phyloP scores from a whole-genome alignment of 257 asterid species.

The Solanum paucissectum region DNA sequence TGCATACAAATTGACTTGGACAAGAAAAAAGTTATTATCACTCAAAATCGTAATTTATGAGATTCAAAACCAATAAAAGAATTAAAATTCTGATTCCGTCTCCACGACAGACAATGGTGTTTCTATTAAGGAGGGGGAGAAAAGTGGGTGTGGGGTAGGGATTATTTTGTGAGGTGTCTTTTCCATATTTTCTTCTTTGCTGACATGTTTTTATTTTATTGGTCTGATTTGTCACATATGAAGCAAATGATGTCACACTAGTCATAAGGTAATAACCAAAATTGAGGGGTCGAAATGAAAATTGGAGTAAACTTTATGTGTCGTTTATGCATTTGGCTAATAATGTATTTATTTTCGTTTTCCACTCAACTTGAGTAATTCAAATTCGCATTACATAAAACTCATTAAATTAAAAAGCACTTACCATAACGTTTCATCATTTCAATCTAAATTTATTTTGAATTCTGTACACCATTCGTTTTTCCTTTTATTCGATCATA shows the following conservation, averaged over 20 bases:
- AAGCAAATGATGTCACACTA: background rate
- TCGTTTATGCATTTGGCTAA: background rate
- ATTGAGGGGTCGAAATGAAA: background rate
- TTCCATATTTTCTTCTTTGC: background rate
- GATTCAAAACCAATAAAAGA: too few species aligned
- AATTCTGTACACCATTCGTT: fast-evolving
- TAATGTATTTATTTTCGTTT: background rate
- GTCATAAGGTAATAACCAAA: background rate
- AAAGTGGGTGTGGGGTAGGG: background rate
- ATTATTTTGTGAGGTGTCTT: background rate
- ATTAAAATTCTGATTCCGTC: background rate
- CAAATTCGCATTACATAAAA: fast-evolving
- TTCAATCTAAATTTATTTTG: background rate
- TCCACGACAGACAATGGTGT: too few species aligned
- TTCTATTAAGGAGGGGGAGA: background rate
- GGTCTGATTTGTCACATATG: background rate
- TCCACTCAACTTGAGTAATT: background rate
- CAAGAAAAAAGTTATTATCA: too few species aligned
- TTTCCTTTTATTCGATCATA: too few species aligned
- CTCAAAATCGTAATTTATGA: background rate
- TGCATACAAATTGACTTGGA: too few species aligned
- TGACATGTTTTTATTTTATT: background rate
- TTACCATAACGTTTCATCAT: fast-evolving
- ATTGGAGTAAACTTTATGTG: background rate
- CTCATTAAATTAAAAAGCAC: background rate